phyloP scores from a whole-genome alignment of 441 rosid genomes.

The Metrosideros polymorpha region DNA sequence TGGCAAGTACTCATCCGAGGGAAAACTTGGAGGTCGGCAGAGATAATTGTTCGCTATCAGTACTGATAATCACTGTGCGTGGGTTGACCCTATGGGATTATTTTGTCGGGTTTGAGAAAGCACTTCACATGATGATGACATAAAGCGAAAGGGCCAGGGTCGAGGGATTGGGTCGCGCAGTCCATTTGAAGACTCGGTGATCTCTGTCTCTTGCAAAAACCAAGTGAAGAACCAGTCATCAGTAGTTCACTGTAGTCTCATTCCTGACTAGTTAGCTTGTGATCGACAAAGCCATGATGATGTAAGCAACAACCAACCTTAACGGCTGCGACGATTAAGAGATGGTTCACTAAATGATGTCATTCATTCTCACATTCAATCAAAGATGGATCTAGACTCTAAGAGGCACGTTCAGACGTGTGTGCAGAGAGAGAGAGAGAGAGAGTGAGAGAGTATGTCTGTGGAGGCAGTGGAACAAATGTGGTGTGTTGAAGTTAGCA shows the following conservation, averaged over 20 bases:
- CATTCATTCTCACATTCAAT: neutral
- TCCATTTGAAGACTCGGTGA: neutral
- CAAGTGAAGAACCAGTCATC: neutral
- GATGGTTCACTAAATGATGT: neutral
- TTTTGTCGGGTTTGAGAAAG: neutral
- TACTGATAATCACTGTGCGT: neutral
- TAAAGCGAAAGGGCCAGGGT: neutral
- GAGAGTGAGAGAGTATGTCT: too few relatives aligned
- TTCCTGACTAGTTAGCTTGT: neutral
- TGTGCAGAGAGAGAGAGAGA: neutral
- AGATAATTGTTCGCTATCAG: neutral
- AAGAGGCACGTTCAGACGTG: neutral
- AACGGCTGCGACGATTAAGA: neutral
- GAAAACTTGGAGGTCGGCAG: neutral
- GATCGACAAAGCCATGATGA: neutral
- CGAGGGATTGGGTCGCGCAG: neutral
- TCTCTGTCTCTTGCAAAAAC: neutral
- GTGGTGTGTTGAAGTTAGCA: neutral
- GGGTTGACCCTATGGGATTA: neutral
- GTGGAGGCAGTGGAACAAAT: neutral
- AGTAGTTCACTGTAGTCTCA: neutral
- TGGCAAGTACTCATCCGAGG: too few relatives aligned
- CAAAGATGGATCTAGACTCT: neutral
- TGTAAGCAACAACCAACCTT: neutral
- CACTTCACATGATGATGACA: neutral